phyloP scores from a whole-genome alignment of 1,284 basidiomycete species.

The Stereum hirsutum region DNA sequence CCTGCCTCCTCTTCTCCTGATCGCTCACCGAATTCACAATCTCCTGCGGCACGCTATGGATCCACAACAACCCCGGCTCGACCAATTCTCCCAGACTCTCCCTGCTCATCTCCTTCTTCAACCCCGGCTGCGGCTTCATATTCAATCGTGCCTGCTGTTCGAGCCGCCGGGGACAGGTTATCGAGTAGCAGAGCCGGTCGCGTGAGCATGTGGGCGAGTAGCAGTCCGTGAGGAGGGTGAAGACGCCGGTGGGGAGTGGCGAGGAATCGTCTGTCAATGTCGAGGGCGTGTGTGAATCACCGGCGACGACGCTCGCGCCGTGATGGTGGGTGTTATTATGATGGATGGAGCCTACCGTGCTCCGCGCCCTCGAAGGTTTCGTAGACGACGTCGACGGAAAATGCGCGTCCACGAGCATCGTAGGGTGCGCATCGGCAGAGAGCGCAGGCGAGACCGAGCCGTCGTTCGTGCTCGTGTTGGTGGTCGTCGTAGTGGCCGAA shows the following conservation, averaged over 20 bases:
- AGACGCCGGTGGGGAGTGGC: constrained; percentile 90
- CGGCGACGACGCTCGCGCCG: too few species aligned
- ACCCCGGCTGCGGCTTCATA: constrained; percentile 91
- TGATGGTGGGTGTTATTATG: too few species aligned
- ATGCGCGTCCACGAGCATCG: too few species aligned
- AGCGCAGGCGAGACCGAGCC: too few species aligned
- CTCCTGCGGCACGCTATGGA: constrained; percentile 93
- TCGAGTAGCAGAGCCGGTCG: constrained; percentile 92
- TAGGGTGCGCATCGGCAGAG: too few species aligned
- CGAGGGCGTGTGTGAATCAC: too few species aligned
- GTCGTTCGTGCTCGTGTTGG: constrained; percentile 24
- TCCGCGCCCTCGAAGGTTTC: constrained; percentile 20
- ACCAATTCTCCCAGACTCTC: constrained; percentile 67
- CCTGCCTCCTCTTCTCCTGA: constrained; percentile 92
- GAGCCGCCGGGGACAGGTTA: constrained; percentile 88
- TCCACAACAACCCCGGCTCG: constrained; percentile 94
- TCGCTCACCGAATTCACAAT: constrained; percentile 90
- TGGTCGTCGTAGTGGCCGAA: constrained; percentile 21
- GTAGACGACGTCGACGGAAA: constrained; percentile 32
- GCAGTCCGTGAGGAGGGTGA: constrained; percentile 94
- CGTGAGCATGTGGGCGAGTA: constrained; percentile 97
- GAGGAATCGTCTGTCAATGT: constrained; percentile 54
- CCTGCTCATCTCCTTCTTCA: constrained; percentile 67
- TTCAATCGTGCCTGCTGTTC: constrained; percentile 92
- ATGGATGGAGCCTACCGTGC: constrained; percentile 36